Base-by-base conservation (phyloP, 495 filamentous ascomycete species). In the Penicillium fimorum region DNA sequence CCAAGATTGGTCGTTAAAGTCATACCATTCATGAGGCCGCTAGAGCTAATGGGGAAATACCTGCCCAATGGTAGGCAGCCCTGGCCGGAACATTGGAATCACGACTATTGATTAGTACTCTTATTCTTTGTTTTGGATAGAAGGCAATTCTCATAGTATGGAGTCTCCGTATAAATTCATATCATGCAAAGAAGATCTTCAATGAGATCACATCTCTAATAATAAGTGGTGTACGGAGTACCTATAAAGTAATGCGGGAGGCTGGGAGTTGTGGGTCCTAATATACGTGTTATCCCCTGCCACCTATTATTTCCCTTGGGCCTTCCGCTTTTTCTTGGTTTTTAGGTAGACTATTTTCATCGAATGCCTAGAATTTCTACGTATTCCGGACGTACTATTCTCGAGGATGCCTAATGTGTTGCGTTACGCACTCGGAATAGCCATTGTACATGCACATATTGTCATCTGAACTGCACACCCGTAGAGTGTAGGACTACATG, bases 241-340 rank as follows among this genome's bases (percentile, higher is more conserved):
- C 22, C 22, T 22, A 22, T 22, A 22, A 22, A 22, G 22, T 2
- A 48, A 48, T 35, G 30, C 30, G 20, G 12, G 47, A 35, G 47
- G 47, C 30, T 49, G 47, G 47, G 5, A 7, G 37, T n/a, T n/a
- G n/a, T 52, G 49, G 49, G 35, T 30, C 49, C 15, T 25, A 35
- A 40, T 50, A 38, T 20, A 29, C 18, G 30, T 43, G 41, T 22
- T 42, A n/a, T 43, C 18, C 27, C 45, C 45, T 33, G 20, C 47
- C 47, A 40, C 47, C n/a, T n/a, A 22, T 38, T 41, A 40, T 43
- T 10, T 51, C 13, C 24, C 27, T 51, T 42, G 49, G 33, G 48
- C 25, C 49, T 52, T 52, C 49, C 49, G 37, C 49, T 27, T 42
- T 51, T 50, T 20, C 49, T 51, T 51, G 37, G 24, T 40, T 27